Base-by-base conservation (phyloP, 2,329 filamentous ascomycete species). In the Canariomyces notabilis region DNA sequence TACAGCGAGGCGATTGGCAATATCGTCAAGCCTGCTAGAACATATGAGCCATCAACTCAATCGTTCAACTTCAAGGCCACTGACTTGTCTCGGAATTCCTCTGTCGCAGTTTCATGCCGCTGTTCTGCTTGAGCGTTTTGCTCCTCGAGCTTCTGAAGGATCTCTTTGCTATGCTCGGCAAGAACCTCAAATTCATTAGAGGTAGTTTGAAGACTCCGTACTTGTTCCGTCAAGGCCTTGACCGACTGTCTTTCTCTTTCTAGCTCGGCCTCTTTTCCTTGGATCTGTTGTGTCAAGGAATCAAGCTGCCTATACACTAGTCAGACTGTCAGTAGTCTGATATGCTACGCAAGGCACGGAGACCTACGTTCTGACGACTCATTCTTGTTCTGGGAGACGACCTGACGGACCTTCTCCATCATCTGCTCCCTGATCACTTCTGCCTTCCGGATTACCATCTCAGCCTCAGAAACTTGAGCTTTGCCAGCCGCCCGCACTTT, bases 401-500 rank as follows among this genome's bases (percentile, higher is more conserved):
- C 37, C 23, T 53, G 48, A 8, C 46, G 53, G 6, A 61, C 53
- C 2, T 47, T 47, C 36, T 59, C 50, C 3, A 63, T 52, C n/a
- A 67, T 49, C 7, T 63, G 60, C 31, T 48, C 48, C 19, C 59
- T 61, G 26, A 67, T 56, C 6, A 61, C 58, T 31, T 69, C 59
- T 0, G 63, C 56, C 14, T 66, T 64, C 31, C 60, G 60, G n/a
- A 56, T 56, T 2, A 60, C 53, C 18, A 65, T 22, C 34, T 63
- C 62, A 8, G 51, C 42, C 11, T 53, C 20, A 11, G 21, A 22
- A n/a, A 50, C 51, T 2, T 61, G 58, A 9, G 51, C 50, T 2
- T 55, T 43, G 21, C 61, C 60, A 18, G 70, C 64, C 8, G 59
- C 53, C 15, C 58, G 61, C 5, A 74, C 46, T 20, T 70, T 55